A percentile compares a stretch with the other conserved stretches of the same genome.
Conservation (phyloP, 768 basidiomycete species). For the Artomyces pyxidatus region DNA sequence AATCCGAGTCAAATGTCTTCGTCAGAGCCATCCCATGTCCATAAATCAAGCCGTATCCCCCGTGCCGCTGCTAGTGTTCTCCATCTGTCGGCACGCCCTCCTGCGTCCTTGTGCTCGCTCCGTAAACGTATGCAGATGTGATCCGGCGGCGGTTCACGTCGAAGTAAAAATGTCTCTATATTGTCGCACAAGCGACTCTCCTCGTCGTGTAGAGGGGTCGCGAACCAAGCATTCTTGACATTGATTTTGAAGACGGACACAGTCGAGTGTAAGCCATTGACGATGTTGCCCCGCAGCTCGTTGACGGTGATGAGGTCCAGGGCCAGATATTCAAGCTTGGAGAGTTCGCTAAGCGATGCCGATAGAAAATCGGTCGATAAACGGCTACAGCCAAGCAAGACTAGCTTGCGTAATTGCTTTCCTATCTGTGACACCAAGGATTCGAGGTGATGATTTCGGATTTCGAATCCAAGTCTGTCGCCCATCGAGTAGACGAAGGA, state of each 20-base stretch:
- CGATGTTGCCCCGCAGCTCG: conserved; percentile 26
- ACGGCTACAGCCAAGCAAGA: conserved; percentile 28
- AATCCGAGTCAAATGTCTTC: neutral
- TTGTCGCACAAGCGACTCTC: conserved; percentile 25
- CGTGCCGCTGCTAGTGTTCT: neutral
- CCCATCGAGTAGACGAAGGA: conserved; percentile 29
- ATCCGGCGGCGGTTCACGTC: conserved; percentile 5
- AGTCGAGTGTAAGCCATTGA: conserved; percentile 22
- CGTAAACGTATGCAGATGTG: conserved; percentile 15
- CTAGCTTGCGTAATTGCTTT: conserved; percentile 23
- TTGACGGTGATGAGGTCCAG: conserved; percentile 28
- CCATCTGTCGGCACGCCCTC: neutral
- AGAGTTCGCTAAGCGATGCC: conserved; percentile 22
- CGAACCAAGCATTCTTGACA: conserved; percentile 28
- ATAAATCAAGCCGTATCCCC: neutral
- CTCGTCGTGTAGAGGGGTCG: conserved; percentile 22
- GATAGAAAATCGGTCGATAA: conserved; percentile 24
- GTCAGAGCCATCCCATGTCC: neutral
- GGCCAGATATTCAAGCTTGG: conserved; percentile 27
- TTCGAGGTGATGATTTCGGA: conserved; percentile 27
- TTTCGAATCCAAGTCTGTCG: conserved; percentile 28
- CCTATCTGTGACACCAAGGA: conserved; percentile 20
- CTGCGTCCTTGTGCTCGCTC: conserved; percentile 9
- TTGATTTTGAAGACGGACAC: conserved; percentile 29
- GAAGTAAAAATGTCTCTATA: conserved; percentile 19